A percentile compares a stretch with the other conserved stretches of the same genome.
phyloP scores from a whole-genome alignment of 2,329 filamentous ascomycete genomes.

The Curvularia eragrostidis region DNA sequence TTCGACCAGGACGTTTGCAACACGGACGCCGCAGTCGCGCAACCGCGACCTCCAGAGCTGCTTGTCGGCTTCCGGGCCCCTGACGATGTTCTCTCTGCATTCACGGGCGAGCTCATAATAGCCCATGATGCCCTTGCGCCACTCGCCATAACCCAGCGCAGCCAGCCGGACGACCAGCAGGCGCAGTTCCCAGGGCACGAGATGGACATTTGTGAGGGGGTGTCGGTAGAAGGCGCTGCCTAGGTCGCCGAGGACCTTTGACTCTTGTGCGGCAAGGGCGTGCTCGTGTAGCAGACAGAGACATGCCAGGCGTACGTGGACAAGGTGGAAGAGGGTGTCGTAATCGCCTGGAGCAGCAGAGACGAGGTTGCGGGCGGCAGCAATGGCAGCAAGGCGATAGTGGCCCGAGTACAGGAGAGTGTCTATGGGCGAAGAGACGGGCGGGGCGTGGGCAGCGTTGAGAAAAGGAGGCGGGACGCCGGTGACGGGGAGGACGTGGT shows the following conservation, averaged over 20 bases:
- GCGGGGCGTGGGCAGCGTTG: constrained; percentile 69
- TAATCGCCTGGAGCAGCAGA: constrained; percentile 62
- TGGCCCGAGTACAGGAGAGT: constrained; percentile 74
- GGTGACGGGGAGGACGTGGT: constrained; percentile 76
- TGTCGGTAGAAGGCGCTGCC: constrained; percentile 60
- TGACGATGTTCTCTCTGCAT: constrained; percentile 66
- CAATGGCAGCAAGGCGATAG: constrained; percentile 79
- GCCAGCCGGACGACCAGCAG: constrained; percentile 84
- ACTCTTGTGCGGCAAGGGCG: constrained; percentile 64
- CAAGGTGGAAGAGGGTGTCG: constrained; percentile 72
- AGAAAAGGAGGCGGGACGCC: constrained; percentile 71
- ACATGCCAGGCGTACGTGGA: constrained; percentile 83
- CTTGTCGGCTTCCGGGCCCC: constrained; percentile 58
- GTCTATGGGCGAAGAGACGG: constrained; percentile 65
- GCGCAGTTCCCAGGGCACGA: constrained; percentile 87
- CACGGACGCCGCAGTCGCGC: constrained; percentile 72
- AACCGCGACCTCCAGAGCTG: constrained; percentile 75
- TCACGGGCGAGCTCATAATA: constrained; percentile 88
- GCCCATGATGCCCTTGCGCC: constrained; percentile 82
- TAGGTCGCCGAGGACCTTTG: constrained; percentile 67
- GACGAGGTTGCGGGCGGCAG: constrained; percentile 67
- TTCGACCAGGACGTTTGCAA: constrained; percentile 73
- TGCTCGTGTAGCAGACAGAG: constrained; percentile 77
- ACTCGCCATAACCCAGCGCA: constrained; percentile 84
- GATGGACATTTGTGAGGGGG: constrained; percentile 56